Conservation (phyloP, 2,329 filamentous ascomycete genomes). For the Coleophoma cylindrospora region DNA sequence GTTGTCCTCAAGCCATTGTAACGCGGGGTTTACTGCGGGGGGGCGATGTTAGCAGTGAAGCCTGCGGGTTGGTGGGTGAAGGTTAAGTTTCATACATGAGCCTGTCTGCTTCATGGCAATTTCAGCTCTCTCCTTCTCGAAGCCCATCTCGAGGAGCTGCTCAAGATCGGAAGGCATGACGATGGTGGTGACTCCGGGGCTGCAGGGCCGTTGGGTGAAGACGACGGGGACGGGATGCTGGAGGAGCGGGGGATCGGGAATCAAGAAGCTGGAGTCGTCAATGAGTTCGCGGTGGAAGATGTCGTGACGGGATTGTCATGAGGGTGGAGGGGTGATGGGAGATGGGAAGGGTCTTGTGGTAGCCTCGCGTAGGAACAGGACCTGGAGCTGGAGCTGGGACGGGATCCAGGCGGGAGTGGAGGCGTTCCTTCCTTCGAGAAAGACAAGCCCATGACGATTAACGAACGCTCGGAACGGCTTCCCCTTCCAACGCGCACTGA, state of each 20-base stretch:
- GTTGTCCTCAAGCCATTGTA: slow-evolving; percentile 93
- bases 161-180: slow-evolving; percentile 56
- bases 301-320: no score
- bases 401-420: not conserved
- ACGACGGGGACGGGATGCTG: not conserved
- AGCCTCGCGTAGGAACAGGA: no score
- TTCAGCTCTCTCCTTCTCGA: slow-evolving; percentile 76
- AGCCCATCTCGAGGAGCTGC: slow-evolving; percentile 66
- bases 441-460: no score
- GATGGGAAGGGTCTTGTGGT: no score
- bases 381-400: no score
- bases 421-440: not conserved
- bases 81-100: slow-evolving; percentile 53
- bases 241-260: not conserved
- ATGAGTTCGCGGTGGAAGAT: no score
- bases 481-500: slow-evolving; percentile 11
- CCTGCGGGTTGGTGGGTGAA: not conserved
- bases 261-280: not conserved
- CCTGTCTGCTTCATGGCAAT: slow-evolving; percentile 81
- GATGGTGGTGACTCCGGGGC: slow-evolving; percentile 20
- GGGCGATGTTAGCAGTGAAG: slow-evolving; percentile 5
- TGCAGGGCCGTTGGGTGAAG: not conserved
- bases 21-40: slow-evolving; percentile 69
- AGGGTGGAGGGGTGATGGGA: no score
- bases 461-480: not conserved